Evolutionary conservation across 306 rosid species (phyloP), one percentile per base, ranked within the genome.

Genomic region (Prunus armeniaca): DNA sequence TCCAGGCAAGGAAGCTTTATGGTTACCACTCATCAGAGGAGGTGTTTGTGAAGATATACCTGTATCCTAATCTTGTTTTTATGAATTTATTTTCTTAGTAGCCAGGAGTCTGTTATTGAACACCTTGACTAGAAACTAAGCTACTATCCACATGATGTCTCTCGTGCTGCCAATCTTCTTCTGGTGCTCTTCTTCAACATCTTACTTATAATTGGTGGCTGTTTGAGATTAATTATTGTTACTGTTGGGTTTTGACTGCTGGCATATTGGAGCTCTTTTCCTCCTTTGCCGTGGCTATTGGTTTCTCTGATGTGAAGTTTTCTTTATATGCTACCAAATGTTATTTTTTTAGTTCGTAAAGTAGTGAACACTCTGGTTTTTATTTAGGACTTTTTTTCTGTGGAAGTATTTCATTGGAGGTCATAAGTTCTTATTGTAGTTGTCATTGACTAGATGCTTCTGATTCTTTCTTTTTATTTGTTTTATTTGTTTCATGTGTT

Each of bases 11-110:
- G 87, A 93, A 68, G 74, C 88, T 93, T 73, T 93, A 91, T 84
- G 97, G 98, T 74, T 91, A 91, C 82, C 87, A 89, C 82, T 91
- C 97, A 78, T 84, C 82, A 27, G 98, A 91, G 81, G 98, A 93
- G 82, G 81, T 90, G 67, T 93, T 93, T 75, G 85, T 90, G 78
- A 90, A 93, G 96, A 93, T 90, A 82, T 93, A 88, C 79, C 81
- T 93, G 98, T 93, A 93, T 93, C 98, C 97, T 45, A 25, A 63
- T 30, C 72, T 30, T 13, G 19, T 73, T 54, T 8, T 24, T 57
- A 45, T 28, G 61, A 17, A 72, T 77, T 56, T 80, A 65, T 30
- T 64, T 74, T 61, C 75, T 82, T 58, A 38, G 68, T 64, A 8
- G 28, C 58, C 34, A 63, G 60, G 30, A 25, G 51, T 64, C 6